Conservation (phyloP, 208 protist species). For the Leishmania amazonensis region DNA sequence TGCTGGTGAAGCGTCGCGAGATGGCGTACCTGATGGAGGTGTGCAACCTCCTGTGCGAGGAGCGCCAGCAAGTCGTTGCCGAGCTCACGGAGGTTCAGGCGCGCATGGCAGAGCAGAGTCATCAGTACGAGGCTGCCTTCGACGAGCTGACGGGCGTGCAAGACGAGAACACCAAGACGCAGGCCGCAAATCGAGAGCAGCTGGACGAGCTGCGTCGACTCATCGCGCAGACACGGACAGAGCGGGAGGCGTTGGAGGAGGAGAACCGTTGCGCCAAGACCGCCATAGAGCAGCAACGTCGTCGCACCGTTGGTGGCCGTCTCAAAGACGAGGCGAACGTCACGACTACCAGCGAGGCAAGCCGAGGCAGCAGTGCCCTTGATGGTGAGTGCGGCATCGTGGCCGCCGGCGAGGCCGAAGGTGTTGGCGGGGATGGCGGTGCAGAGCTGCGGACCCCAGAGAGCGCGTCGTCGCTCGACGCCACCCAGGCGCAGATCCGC, state of each 20-base stretch:
- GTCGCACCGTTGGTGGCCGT: background rate
- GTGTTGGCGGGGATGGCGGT: background rate
- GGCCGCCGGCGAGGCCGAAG: background rate
- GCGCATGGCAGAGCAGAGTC: conserved; percentile 43
- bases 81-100: conserved; percentile 49
- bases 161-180: conserved; percentile 47
- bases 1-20: conserved; percentile 89
- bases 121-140: conserved; percentile 71
- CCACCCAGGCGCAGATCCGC: conserved; percentile 5
- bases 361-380: background rate
- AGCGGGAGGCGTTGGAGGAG: conserved; percentile 47
- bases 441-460: background rate
- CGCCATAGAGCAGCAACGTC: conserved; percentile 11
- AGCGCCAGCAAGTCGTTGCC: conserved; percentile 60
- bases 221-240: conserved; percentile 31
- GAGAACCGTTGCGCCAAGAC: conserved; percentile 25
- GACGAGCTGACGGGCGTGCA: conserved; percentile 72
- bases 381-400: background rate
- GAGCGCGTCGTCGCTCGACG: conserved; percentile 2
- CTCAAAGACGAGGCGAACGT: background rate
- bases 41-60: conserved; percentile 85
- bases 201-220: conserved; percentile 48
- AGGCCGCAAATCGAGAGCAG: conserved; percentile 47
- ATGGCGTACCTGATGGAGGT: conserved; percentile 94
- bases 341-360: conserved; percentile 1